Conservation (phyloP, 495 filamentous ascomycete species). For the Xylaria cubensis region DNA sequence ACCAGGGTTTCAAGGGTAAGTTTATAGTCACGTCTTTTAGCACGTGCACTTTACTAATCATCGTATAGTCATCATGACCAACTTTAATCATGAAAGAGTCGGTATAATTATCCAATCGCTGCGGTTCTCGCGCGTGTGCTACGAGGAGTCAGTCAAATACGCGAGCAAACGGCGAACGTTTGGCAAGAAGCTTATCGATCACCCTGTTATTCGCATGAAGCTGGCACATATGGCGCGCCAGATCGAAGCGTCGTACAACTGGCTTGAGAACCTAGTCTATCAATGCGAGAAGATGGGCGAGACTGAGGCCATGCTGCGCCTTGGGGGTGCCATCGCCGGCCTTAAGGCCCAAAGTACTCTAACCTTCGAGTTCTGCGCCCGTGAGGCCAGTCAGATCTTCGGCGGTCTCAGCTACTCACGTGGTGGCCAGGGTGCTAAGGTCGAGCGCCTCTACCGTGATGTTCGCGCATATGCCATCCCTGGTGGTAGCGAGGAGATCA, state of each 20-base stretch:
- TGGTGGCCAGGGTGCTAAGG: slow-evolving; percentile 94
- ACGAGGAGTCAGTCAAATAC: slow-evolving; percentile 94
- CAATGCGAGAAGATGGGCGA: slow-evolving; percentile 93
- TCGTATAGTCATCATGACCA: slow-evolving; percentile 87
- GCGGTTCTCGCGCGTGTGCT: slow-evolving; percentile 96
- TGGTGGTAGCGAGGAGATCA: slow-evolving; percentile 97
- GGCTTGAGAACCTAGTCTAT: slow-evolving; percentile 96
- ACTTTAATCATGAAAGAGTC: slow-evolving; percentile 99
- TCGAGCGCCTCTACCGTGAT: slow-evolving; percentile 93
- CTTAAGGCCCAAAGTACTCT: slow-evolving; percentile 92
- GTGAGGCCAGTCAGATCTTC: slow-evolving; percentile 97
- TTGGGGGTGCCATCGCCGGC: slow-evolving; percentile 92
- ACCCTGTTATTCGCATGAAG: slow-evolving; percentile 97
- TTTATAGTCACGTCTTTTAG: background rate
- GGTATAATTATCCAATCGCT: slow-evolving; percentile 98
- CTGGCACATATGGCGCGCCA: slow-evolving; percentile 97
- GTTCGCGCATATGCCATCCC: slow-evolving; percentile 98
- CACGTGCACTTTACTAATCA: background rate
- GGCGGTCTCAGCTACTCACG: slow-evolving; percentile 92
- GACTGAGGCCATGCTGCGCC: slow-evolving; percentile 92
- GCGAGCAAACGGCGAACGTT: slow-evolving; percentile 96
- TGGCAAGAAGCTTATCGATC: slow-evolving; percentile 92
- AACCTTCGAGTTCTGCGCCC: slow-evolving; percentile 96
- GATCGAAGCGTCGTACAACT: slow-evolving; percentile 94
- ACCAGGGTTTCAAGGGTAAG: slow-evolving; percentile 91